phyloP scores from a whole-genome alignment of 1,284 basidiomycete species.

The Takashimella koratensis region DNA sequence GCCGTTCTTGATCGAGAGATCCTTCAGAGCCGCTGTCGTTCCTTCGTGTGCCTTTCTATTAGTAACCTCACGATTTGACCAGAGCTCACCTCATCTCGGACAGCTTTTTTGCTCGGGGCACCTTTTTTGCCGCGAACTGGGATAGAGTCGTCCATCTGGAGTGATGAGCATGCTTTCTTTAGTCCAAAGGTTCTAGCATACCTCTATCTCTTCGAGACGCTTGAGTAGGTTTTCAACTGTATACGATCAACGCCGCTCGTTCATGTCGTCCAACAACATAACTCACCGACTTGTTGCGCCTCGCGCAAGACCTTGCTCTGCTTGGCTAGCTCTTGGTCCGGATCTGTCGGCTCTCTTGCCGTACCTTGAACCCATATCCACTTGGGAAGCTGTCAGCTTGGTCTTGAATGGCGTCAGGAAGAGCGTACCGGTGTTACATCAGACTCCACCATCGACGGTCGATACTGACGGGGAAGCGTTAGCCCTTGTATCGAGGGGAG shows the following conservation, averaged over 20 bases:
- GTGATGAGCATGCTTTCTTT: background rate
- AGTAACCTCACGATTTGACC: background rate
- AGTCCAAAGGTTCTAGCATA: background rate
- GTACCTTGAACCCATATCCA: slow-evolving; percentile 26
- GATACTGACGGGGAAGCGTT: slow-evolving; percentile 10
- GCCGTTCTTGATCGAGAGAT: slow-evolving; percentile 13
- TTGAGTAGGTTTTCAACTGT: slow-evolving; percentile 19
- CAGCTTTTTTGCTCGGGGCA: slow-evolving; percentile 26
- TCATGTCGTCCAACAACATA: background rate
- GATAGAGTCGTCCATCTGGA: slow-evolving; percentile 20
- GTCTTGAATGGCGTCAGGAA: background rate
- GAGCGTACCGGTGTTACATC: slow-evolving; percentile 17
- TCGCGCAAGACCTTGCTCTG: slow-evolving; percentile 11
- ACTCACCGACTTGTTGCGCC: slow-evolving; percentile 19
- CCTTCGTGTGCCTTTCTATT: slow-evolving; percentile 13
- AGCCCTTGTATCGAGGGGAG: background rate
- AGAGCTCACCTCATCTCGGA: slow-evolving; percentile 23
- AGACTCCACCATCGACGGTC: slow-evolving; percentile 20
- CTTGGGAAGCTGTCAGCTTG: slow-evolving; percentile 6
- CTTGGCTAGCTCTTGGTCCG: slow-evolving; percentile 9
- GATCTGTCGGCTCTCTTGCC: slow-evolving; percentile 8
- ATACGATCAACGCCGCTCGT: slow-evolving; percentile 1
- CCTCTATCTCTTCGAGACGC: slow-evolving; percentile 22
- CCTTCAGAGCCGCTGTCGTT: slow-evolving; percentile 19
- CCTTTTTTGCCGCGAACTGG: slow-evolving; percentile 34